A percentile compares a stretch with the other conserved stretches of the same genome.
phyloP scores from a whole-genome alignment of 176 grass and related monocot species.

The Tuctoria greenei region DNA sequence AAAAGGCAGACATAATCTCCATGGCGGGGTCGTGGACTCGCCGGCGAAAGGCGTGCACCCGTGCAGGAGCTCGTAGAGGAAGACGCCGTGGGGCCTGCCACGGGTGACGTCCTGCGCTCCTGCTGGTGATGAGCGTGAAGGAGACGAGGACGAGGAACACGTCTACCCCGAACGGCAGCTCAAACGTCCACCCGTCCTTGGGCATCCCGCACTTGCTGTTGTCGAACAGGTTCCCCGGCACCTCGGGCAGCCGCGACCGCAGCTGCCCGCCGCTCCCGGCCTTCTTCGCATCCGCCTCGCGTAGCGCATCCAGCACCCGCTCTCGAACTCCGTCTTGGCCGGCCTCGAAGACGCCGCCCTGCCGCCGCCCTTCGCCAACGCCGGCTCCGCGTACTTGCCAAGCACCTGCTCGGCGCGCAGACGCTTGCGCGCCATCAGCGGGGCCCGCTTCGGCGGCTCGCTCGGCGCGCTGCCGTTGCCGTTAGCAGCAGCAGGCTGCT shows the following conservation, averaged over 20 bases:
- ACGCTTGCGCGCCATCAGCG: slow-evolving; percentile 76
- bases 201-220: slow-evolving; percentile 84
- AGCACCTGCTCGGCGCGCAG: slow-evolving; percentile 77
- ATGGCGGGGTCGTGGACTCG: too few species aligned
- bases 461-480: slow-evolving; percentile 41
- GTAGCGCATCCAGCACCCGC: slow-evolving; percentile 73
- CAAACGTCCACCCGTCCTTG: slow-evolving; percentile 72
- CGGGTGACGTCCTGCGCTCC: too few species aligned
- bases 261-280: slow-evolving; percentile 34
- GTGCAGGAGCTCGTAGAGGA: too few species aligned
- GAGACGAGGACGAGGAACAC: slow-evolving; percentile 65
- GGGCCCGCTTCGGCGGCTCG: slow-evolving; percentile 44
- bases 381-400: slow-evolving; percentile 70
- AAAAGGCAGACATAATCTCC: too few species aligned
- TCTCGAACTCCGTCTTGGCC: slow-evolving; percentile 64
- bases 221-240: slow-evolving; percentile 79
- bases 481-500: not conserved
- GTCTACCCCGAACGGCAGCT: slow-evolving; percentile 71
- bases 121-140: slow-evolving; percentile 77
- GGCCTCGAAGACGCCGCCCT: slow-evolving; percentile 27
- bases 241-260: slow-evolving; percentile 64
- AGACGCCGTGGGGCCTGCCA: too few species aligned
- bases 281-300: slow-evolving; percentile 60
- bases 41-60: too few species aligned
- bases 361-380: slow-evolving; percentile 45